phyloP scores from a whole-genome alignment of 2,329 filamentous ascomycete genomes.

The Colletotrichum sp. region DNA sequence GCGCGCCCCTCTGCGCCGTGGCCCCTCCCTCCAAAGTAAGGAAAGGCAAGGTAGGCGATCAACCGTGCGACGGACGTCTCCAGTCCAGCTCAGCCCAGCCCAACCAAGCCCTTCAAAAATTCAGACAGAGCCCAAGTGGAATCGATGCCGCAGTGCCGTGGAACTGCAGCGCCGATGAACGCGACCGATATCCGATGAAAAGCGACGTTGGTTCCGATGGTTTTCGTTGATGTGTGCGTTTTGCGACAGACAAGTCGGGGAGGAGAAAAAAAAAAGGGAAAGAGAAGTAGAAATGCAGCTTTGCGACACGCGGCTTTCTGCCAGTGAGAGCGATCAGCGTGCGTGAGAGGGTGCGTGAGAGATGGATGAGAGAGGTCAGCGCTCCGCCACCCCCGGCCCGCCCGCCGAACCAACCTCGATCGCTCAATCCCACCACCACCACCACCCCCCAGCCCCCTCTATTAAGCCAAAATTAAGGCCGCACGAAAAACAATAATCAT shows the following conservation, averaged over 20 bases:
- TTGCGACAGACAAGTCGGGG: not conserved
- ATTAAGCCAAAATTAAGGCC: conserved; percentile 4
- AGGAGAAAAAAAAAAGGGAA: not conserved
- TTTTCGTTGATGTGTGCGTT: not conserved
- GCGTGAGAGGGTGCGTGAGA: not conserved
- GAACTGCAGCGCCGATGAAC: not conserved
- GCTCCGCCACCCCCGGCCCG: conserved; percentile 14
- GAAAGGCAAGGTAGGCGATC: not conserved
- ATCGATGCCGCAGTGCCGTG: not conserved
- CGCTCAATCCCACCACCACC: not conserved
- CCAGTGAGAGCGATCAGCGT: not conserved
- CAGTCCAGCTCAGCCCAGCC: not conserved
- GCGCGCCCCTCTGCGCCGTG: not conserved
- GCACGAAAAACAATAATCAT: not conserved
- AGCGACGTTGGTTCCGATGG: not conserved
- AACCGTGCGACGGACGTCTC: not conserved
- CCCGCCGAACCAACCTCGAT: conserved; percentile 8
- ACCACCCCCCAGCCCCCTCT: conserved; percentile 15
- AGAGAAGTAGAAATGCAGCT: not conserved
- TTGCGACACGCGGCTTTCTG: not conserved
- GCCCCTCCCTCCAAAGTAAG: not conserved
- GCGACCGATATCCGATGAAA: not conserved
- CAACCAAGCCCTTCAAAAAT: not conserved
- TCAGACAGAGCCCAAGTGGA: not conserved
- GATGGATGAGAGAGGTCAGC: not conserved